Evolutionary conservation across 345 rosid species (phyloP).

Genomic region (Punica granatum): DNA sequence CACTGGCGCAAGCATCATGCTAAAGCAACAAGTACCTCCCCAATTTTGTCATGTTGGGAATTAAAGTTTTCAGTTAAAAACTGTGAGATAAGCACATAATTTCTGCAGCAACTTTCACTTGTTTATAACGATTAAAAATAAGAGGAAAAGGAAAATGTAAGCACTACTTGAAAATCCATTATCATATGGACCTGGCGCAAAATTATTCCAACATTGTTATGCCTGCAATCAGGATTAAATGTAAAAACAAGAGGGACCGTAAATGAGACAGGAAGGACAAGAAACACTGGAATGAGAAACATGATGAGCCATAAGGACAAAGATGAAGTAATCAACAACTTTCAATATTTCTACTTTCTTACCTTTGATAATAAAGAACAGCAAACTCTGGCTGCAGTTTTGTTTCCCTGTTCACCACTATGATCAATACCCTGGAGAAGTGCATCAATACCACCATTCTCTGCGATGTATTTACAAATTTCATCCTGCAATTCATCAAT

Average conservation of each 20-base stretch:
- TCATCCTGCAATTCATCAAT: slow-evolving; percentile 45
- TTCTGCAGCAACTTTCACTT: neutral
- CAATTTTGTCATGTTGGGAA: neutral
- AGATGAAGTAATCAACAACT: neutral
- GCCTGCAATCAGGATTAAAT: neutral
- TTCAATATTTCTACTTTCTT: neutral
- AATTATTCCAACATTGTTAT: neutral
- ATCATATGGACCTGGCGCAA: neutral
- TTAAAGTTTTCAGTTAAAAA: neutral
- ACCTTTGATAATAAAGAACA: slow-evolving; percentile 88
- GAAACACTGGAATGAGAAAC: too few relatives aligned
- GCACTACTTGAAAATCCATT: neutral
- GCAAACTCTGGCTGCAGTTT: slow-evolving; percentile 54
- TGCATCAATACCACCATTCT: slow-evolving; percentile 75
- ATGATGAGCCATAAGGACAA: neutral
- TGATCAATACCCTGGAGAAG: slow-evolving; percentile 68
- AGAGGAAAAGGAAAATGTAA: neutral
- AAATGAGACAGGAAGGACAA: too few relatives aligned
- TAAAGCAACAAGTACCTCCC: neutral
- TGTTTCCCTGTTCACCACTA: slow-evolving; percentile 73
- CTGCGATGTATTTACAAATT: slow-evolving; percentile 84
- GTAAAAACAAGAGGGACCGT: neutral
- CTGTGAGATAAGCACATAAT: neutral
- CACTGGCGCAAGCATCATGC: slow-evolving; percentile 3
- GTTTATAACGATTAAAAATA: neutral